Base-by-base conservation (phyloP, 2,329 filamentous ascomycete species). In the Pseudogymnoascus sp. region DNA sequence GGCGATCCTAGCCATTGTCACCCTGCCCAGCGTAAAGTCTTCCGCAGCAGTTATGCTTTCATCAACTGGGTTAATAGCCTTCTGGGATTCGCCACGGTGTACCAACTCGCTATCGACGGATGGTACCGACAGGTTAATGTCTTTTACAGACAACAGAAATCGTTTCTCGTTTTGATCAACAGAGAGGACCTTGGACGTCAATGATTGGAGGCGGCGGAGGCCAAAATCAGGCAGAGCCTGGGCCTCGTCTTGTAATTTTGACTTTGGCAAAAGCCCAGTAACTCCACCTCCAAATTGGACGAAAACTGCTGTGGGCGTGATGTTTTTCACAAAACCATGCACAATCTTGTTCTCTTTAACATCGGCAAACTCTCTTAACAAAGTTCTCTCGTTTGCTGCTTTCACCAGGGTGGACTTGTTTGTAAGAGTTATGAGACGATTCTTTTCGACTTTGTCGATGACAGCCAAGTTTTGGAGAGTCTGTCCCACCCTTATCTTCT, bases 401-500 rank as follows among this genome's bases (percentile, higher is more conserved):
- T 89, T 85, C 64, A 96, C 80, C 26, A 99, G 79, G 71, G 87
- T 92, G 37, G 90, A 86, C 76, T 97, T 97, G 74, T 90, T 89
- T 2, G 89, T 90, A 3, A 99, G 78, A 10, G 86, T 83, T 63
- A 97, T 84, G 42, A 89, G 84, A 60, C 87, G 86, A 63, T 90
- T 90, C 65, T 86, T 83, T 67, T 91, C 86, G 66, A 92, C 84
- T 75, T 96, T 96, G 70, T 91, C 86, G n/a, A 99, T 77, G 12
- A 97, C 85, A 39, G 96, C 79, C n/a, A 99, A 79, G 62, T 95
- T 87, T 16, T 86, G 84, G 54, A 99, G 77, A 26, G 85, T 89
- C 76, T 96, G 91, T 2, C 93, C 93, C 60, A 96, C 88, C 62
- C 88, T 83, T 62, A 97, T 87, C 68, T 89, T 90, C 74, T 91